Percentiles rank a stretch among this genome's conserved stretches.
These are phyloP conservation scores for Aureobasidium musti DNA, from an alignment of 2,329 filamentous ascomycete genomes.

Conservation along the genomic window DNA sequence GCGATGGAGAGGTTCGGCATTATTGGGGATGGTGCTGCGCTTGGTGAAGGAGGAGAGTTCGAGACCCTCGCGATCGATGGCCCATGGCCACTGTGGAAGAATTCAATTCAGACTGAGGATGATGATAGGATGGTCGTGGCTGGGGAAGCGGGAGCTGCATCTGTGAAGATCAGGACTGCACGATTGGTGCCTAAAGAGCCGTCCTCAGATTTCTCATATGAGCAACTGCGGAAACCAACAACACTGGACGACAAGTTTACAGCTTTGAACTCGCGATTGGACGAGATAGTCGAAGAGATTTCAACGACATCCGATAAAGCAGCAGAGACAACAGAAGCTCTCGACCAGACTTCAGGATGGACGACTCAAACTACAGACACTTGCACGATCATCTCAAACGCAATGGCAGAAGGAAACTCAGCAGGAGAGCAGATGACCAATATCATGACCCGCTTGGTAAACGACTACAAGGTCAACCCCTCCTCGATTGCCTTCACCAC, in stretches of 20 bases:
- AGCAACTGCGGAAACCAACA: constrained; percentile 59
- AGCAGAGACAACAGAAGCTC: background rate
- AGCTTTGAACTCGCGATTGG: constrained; percentile 38
- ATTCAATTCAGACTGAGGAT: constrained; percentile 64
- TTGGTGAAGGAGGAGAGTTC: constrained; percentile 95
- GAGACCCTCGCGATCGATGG: constrained; percentile 89
- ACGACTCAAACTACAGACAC: constrained; percentile 1
- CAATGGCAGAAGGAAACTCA: constrained; percentile 40
- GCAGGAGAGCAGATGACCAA: constrained; percentile 46
- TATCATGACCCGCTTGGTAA: constrained; percentile 44
- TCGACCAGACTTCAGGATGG: background rate
- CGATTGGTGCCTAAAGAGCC: constrained; percentile 52
- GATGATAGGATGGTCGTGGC: constrained; percentile 56
- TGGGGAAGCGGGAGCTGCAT: constrained; percentile 77
- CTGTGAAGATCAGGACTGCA: constrained; percentile 64
- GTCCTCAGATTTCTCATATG: background rate
- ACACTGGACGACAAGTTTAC: constrained; percentile 67
- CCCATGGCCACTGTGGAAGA: constrained; percentile 70
- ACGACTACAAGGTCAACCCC: constrained; percentile 36
- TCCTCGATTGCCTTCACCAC: constrained; percentile 49
- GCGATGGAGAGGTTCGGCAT: constrained; percentile 68
- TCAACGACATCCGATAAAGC: background rate
- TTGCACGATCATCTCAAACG: constrained; percentile 37
- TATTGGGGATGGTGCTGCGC: constrained; percentile 65
- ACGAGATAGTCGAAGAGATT: background rate